Evolutionary conservation across 2,329 filamentous ascomycete species (phyloP), one percentile per base, ranked within the genome.

Genomic region (Diaporthe caulivora): DNA sequence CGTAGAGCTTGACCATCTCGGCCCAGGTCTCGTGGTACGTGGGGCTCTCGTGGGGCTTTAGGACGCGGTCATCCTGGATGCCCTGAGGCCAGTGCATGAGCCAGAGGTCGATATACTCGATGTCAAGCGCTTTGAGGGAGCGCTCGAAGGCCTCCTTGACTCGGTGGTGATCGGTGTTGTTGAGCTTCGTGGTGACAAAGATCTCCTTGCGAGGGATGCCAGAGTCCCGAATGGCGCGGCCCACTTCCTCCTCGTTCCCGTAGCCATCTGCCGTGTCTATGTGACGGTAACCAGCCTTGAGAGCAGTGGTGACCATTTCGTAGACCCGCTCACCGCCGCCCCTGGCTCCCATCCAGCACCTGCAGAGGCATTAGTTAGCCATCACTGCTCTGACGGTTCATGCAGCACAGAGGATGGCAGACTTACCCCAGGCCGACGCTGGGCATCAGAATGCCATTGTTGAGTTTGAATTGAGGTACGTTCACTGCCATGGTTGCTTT

Each of bases 21-120:
- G 71, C 71, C 73, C 73, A 75, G 21, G 73, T 75, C 31, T 75
- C 73, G 34, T 70, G 58, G 51, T 53, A 53, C 17, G 73, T 75
- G 42, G 73, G 73, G 51, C 34, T 64, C 42, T 73, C 71, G 26
- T 67, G 42, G 7, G 73, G 73, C 49, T 40, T 54, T 24, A 65
- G 57, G 24, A 3, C 21, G 17, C 44, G 57, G 24, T 42, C 73
- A 21, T 60, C 73, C n/a, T 51, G 29, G 3, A 10, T 3, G 51
- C 49, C 71, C 37, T 75, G 73, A n/a, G 73, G 73, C 73, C 73
- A 75, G 53, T 75, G 74, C 54, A 75, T 72, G 88, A 88, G 77
- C 89, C 88, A 0, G 88, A 91, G 78, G 90, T 90, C 71, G 88
- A 91, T 77, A 82, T 87, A 74, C 84, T 87, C 44, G 88, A 88